phyloP scores from a whole-genome alignment of 164 flowering plant species.

The Sextonia rubra region DNA sequence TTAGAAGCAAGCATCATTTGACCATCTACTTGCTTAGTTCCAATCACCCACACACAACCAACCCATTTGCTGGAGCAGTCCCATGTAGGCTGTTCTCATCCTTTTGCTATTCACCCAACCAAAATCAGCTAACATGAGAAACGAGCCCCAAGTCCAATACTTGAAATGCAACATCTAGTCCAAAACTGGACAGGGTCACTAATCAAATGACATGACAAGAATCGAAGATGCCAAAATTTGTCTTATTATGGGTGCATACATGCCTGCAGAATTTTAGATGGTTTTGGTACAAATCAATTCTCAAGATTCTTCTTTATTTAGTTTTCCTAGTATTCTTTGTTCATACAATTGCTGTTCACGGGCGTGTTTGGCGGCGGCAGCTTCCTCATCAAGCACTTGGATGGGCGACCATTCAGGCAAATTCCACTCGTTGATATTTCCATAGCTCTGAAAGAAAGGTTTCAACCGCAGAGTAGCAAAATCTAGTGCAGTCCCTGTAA shows the following conservation, averaged over 20 bases:
- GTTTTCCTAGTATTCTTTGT: constrained; percentile 33
- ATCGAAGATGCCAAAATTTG: neutral
- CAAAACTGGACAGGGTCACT: neutral
- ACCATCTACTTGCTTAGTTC: too few species aligned
- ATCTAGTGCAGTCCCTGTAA: constrained; percentile 67
- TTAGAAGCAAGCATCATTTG: too few species aligned
- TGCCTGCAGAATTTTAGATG: neutral
- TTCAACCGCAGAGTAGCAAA: constrained; percentile 41
- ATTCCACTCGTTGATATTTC: constrained; percentile 33
- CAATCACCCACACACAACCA: too few species aligned
- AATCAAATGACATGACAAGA: too few species aligned
- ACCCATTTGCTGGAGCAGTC: too few species aligned
- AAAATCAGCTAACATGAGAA: neutral
- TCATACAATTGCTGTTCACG: constrained; percentile 54
- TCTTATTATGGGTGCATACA: neutral
- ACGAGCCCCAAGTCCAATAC: neutral
- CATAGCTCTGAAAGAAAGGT: constrained; percentile 30
- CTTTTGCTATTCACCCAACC: neutral
- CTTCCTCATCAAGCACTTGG: constrained; percentile 85
- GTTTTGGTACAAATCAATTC: neutral
- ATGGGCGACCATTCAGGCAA: constrained; percentile 95
- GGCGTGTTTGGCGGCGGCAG: constrained; percentile 70
- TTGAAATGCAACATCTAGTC: neutral
- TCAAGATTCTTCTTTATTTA: constrained; percentile 54
- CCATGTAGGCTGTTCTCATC: too few species aligned